A percentile compares a stretch with the other conserved stretches of the same genome.
These are phyloP conservation scores for Euphorbia neoarborescens DNA, from an alignment of 441 rosid genomes.

Conservation along the genomic window DNA sequence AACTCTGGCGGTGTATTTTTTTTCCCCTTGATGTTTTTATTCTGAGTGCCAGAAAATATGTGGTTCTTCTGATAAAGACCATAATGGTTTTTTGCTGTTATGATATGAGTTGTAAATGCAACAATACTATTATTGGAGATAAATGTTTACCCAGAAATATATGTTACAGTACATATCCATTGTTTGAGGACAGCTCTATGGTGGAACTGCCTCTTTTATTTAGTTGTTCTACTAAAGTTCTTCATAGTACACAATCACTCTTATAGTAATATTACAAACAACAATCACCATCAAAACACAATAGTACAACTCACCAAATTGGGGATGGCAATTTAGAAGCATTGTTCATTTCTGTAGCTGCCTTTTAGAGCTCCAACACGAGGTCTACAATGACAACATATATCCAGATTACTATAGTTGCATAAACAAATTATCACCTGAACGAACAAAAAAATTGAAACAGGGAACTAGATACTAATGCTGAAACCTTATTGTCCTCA, in stretches of 20 bases:
- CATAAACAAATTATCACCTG: background rate
- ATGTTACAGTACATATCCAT: constrained; percentile 20
- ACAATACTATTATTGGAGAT: background rate
- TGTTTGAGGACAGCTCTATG: constrained; percentile 17
- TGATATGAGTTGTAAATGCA: background rate
- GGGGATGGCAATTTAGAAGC: constrained; percentile 2
- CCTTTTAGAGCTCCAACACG: constrained; percentile 62
- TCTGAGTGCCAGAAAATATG: background rate
- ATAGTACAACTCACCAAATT: constrained; percentile 11
- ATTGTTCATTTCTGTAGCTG: constrained; percentile 16
- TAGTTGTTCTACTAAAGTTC: constrained; percentile 18
- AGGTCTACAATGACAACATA: constrained; percentile 38
- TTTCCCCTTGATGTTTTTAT: background rate
- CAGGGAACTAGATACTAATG: background rate
- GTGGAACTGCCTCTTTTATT: constrained; percentile 28
- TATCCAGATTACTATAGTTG: constrained; percentile 16
- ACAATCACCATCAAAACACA: constrained; percentile 20
- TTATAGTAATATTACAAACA: constrained; percentile 18
- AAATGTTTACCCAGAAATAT: constrained; percentile 9
- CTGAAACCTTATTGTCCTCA: background rate
- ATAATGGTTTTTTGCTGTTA: background rate
- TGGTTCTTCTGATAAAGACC: background rate
- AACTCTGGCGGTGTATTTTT: background rate
- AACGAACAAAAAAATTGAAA: background rate
- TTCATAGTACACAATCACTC: constrained; percentile 24